A percentile compares a stretch with the other conserved stretches of the same genome.
Evolutionary conservation across 2,329 filamentous ascomycete genomes (phyloP).

Genomic region (Sarocladium oryzae): DNA sequence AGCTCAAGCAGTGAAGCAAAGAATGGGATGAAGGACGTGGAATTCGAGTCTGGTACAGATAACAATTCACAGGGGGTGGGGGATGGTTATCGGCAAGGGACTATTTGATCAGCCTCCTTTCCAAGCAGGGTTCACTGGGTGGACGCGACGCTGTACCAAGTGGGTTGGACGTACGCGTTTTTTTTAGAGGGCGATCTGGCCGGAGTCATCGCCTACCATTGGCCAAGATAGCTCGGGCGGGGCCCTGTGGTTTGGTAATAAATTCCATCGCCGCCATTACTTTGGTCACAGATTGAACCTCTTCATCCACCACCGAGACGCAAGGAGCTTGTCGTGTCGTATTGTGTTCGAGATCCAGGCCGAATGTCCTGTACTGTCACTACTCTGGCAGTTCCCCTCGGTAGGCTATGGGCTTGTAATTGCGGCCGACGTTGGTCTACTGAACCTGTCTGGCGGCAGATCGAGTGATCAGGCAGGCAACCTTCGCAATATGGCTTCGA

Average conservation of each 20-base stretch:
- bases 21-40: background rate
- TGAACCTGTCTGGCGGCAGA: background rate
- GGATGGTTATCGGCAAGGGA: background rate
- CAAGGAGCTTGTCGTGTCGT: too few species aligned
- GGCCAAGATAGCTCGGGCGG: slow-evolving; percentile 2
- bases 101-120: slow-evolving; percentile 6
- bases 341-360: too few species aligned
- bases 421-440: too few species aligned
- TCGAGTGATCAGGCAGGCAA: background rate
- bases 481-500: background rate
- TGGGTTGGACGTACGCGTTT: slow-evolving; percentile 2
- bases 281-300: background rate
- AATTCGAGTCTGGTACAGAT: background rate
- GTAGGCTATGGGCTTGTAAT: too few species aligned
- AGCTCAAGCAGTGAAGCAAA: background rate
- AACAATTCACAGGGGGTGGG: background rate
- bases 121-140: background rate
- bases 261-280: background rate
- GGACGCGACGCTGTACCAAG: background rate
- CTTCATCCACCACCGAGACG: background rate
- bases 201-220: background rate
- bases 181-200: slow-evolving; percentile 9
- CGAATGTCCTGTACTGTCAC: too few species aligned
- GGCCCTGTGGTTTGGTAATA: background rate
- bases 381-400: background rate